Conservation (phyloP, 2,329 filamentous ascomycete species). For the Massarina eburnea region DNA sequence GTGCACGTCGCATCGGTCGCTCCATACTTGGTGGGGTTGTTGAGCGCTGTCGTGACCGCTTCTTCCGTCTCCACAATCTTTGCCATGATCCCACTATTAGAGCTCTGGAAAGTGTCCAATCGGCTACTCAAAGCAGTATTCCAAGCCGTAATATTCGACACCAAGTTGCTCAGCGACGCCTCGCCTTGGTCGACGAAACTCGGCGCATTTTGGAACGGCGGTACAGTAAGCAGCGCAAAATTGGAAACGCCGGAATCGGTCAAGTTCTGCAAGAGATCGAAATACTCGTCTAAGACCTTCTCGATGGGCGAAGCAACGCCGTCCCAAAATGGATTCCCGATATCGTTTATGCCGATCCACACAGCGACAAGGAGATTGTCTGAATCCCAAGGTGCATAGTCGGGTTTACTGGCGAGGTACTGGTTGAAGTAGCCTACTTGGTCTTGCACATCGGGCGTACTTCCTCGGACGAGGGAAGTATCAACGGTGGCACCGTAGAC, state of each 20-base stretch:
- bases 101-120: constrained; percentile 35
- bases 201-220: constrained; percentile 38
- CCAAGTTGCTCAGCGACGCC: constrained; percentile 32
- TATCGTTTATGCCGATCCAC: constrained; percentile 27
- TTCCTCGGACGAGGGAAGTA: constrained; percentile 18
- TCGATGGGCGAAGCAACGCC: constrained; percentile 22
- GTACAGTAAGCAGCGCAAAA: constrained; percentile 62
- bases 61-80: constrained; percentile 46
- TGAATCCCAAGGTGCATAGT: constrained; percentile 14
- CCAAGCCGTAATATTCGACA: constrained; percentile 42
- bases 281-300: constrained; percentile 50
- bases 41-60: constrained; percentile 48
- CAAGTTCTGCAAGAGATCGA: constrained; percentile 48
- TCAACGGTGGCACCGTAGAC: constrained; percentile 23
- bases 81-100: constrained; percentile 38
- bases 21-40: constrained; percentile 47
- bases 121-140: constrained; percentile 39
- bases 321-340: constrained; percentile 21
- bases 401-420: constrained; percentile 14
- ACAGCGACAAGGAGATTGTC: constrained; percentile 15
- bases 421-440: constrained; percentile 20
- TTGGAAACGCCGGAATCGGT: constrained; percentile 58
- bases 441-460: constrained; percentile 15
- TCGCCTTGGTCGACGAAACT: constrained; percentile 15
- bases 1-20: constrained; percentile 48